phyloP scores from a whole-genome alignment of 1,284 basidiomycete genomes.

The Leccinum fallax region DNA sequence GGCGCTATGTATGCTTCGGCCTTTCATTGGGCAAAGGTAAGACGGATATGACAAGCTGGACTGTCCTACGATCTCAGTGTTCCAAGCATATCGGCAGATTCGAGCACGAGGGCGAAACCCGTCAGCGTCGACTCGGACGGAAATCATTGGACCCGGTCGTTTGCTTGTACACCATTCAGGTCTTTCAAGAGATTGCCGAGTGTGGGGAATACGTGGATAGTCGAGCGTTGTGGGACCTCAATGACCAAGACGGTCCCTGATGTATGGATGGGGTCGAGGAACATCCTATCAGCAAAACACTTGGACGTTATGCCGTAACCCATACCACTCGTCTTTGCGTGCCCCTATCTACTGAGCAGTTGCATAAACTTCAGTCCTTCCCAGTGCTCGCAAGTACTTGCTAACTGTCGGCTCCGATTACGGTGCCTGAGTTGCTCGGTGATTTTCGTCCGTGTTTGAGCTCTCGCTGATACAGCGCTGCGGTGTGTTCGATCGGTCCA shows the following conservation, averaged over 20 bases:
- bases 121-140: neutral
- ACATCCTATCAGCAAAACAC: neutral
- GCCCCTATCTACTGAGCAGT: neutral
- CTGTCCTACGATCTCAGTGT: neutral
- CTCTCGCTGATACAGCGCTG: neutral
- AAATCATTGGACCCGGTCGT: neutral
- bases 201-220: neutral
- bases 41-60: neutral
- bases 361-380: neutral
- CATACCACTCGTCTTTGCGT: neutral
- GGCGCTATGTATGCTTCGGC: neutral
- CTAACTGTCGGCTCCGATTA: neutral
- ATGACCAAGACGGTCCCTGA: neutral
- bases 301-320: neutral
- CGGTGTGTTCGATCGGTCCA: neutral
- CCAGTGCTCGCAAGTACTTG: neutral
- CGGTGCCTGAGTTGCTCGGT: neutral
- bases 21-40: neutral
- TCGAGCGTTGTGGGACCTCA: neutral
- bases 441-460: conserved; percentile 1
- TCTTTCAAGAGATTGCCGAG: neutral
- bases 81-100: neutral
- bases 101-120: neutral
- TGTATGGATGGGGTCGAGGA: neutral
- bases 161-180: neutral